A percentile compares a stretch with the other conserved stretches of the same genome.
Evolutionary conservation across 148 eudicot genomes (phyloP).

Genomic region (Heliosperma pusillum): DNA sequence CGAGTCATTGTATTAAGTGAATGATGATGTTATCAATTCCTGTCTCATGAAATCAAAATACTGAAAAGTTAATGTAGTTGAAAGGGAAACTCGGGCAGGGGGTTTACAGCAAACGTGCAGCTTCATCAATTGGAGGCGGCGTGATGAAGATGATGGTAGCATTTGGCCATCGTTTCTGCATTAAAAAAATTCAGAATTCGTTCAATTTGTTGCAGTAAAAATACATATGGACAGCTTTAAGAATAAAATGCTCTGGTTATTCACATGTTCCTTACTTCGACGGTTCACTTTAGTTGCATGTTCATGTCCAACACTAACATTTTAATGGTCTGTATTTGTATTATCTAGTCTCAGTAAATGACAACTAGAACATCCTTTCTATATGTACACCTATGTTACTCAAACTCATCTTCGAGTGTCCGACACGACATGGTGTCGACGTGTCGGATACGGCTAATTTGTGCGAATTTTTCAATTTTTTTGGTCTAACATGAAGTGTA

Average conservation of each 20-base stretch:
- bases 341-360: too few species aligned
- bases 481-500: too few species aligned
- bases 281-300: too few species aligned
- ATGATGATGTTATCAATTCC: neutral
- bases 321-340: too few species aligned
- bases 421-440: too few species aligned
- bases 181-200: neutral
- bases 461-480: too few species aligned
- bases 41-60: neutral
- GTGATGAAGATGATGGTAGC: constrained; percentile 54
- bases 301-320: too few species aligned
- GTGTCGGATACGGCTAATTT: too few species aligned
- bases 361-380: too few species aligned
- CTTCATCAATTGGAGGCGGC: constrained; percentile 93
- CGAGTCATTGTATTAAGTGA: constrained; percentile 9
- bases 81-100: neutral
- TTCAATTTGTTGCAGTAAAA: neutral
- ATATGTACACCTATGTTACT: too few species aligned
- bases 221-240: neutral
- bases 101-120: constrained; percentile 57
- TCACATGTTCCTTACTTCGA: neutral
- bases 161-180: constrained; percentile 68
- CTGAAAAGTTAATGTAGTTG: neutral
- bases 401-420: too few species aligned
- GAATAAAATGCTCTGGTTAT: neutral